phyloP scores from a whole-genome alignment of 805 yeast genomes.

The Barnettozyma siamensis region DNA sequence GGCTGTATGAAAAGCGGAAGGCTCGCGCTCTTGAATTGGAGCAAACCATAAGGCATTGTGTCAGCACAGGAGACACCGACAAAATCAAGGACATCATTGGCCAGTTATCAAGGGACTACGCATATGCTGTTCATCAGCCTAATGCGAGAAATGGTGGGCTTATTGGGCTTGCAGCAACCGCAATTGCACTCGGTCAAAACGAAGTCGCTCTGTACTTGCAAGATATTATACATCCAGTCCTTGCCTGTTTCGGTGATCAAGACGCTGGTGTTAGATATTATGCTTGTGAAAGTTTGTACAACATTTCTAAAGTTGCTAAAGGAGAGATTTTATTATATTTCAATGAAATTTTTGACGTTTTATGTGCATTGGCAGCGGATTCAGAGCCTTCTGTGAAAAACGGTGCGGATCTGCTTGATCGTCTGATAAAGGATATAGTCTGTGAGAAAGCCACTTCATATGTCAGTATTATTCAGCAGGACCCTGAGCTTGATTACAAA shows the following conservation, averaged over 20 bases:
- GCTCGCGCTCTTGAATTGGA: constrained; percentile 77
- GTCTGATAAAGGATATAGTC: constrained; percentile 89
- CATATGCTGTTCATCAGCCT: constrained; percentile 79
- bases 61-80: constrained; percentile 54
- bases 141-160: constrained; percentile 92
- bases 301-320: constrained; percentile 93
- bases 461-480: constrained; percentile 61
- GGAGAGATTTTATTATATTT: constrained; percentile 90
- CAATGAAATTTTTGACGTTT: constrained; percentile 90
- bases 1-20: constrained; percentile 73
- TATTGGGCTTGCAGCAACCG: constrained; percentile 92
- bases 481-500: constrained; percentile 33
- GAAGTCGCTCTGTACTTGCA: constrained; percentile 82
- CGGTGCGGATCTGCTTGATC: constrained; percentile 89
- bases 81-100: constrained; percentile 58
- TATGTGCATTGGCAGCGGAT: constrained; percentile 86
- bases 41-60: constrained; percentile 62
- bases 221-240: constrained; percentile 84
- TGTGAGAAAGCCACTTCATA: constrained; percentile 90
- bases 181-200: constrained; percentile 82
- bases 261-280: constrained; percentile 96
- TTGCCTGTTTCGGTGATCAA: constrained; percentile 94
- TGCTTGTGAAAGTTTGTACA: constrained; percentile 93
- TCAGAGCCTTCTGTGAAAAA: constrained; percentile 87
- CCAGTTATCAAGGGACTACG: constrained; percentile 71